Conservation (phyloP, 371 early-diverging fungal genomes). For the Parasitella parasitica region DNA sequence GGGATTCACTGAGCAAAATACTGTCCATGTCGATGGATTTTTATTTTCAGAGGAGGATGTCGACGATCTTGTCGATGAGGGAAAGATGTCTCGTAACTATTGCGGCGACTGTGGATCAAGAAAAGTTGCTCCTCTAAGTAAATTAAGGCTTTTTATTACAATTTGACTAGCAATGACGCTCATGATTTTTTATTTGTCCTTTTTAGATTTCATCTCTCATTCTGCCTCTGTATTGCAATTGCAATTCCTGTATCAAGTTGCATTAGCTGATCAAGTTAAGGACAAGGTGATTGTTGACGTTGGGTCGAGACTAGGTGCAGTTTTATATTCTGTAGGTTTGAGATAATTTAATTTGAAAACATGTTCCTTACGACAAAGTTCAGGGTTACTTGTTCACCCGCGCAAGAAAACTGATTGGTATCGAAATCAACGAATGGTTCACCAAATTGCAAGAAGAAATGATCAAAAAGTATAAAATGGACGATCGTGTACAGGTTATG, state of each 20-base stretch:
- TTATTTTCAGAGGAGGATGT: constrained; percentile 67
- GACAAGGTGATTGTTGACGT: constrained; percentile 62
- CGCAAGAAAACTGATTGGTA: constrained; percentile 58
- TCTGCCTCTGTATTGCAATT: constrained; percentile 62
- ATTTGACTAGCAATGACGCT: too few relatives aligned
- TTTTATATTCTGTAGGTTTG: constrained; percentile 55
- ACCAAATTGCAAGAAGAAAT: constrained; percentile 57
- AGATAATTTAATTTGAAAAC: too few relatives aligned
- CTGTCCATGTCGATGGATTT: constrained; percentile 67
- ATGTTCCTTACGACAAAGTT: constrained; percentile 10
- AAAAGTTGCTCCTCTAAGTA: constrained; percentile 51
- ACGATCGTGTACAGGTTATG: constrained; percentile 57
- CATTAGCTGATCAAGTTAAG: constrained; percentile 46
- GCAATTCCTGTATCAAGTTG: constrained; percentile 61
- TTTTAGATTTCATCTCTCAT: constrained; percentile 66
- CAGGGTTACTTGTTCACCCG: constrained; percentile 61
- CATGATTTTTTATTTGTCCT: background rate
- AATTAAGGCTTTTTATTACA: background rate
- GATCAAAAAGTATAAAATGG: constrained; percentile 55
- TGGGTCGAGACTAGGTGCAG: constrained; percentile 67
- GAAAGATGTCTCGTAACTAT: constrained; percentile 61
- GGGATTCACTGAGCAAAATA: constrained; percentile 55
- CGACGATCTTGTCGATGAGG: constrained; percentile 62
- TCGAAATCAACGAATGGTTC: constrained; percentile 67
- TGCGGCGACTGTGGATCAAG: constrained; percentile 63